Conservation (phyloP, 192 early-diverging fungal species). For the Jimgerdemannia flammicorona region DNA sequence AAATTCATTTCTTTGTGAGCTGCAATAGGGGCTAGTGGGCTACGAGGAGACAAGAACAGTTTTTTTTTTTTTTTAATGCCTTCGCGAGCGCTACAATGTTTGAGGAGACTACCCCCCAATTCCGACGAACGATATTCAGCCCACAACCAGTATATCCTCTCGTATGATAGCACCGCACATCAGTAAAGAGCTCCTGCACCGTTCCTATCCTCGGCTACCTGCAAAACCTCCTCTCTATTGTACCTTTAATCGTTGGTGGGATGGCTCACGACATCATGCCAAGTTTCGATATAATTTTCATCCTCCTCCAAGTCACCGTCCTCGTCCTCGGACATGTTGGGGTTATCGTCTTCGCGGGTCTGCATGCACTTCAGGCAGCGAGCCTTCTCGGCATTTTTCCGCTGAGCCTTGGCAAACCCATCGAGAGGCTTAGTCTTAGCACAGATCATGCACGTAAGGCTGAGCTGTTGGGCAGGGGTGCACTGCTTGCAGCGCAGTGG, state of each 20-base stretch:
- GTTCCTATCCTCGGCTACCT: too few species aligned
- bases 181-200: too few species aligned
- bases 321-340: slow-evolving; percentile 25
- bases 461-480: slow-evolving; percentile 20
- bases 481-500: slow-evolving; percentile 37
- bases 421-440: slow-evolving; percentile 25
- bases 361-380: slow-evolving; percentile 35
- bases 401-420: slow-evolving; percentile 37
- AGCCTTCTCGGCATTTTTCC: slow-evolving; percentile 38
- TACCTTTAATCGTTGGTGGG: not conserved
- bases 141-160: too few species aligned
- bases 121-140: too few species aligned
- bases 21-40: too few species aligned
- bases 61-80: too few species aligned
- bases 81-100: too few species aligned
- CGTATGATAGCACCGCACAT: too few species aligned
- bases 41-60: too few species aligned
- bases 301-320: slow-evolving; percentile 20
- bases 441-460: slow-evolving; percentile 38
- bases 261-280: not conserved
- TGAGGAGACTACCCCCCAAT: too few species aligned
- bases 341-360: slow-evolving; percentile 36
- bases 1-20: too few species aligned
- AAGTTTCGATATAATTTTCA: not conserved
- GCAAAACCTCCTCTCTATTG: too few species aligned